Evolutionary conservation across 768 basidiomycete genomes (phyloP).

Genomic region (Panellus pusillus): DNA sequence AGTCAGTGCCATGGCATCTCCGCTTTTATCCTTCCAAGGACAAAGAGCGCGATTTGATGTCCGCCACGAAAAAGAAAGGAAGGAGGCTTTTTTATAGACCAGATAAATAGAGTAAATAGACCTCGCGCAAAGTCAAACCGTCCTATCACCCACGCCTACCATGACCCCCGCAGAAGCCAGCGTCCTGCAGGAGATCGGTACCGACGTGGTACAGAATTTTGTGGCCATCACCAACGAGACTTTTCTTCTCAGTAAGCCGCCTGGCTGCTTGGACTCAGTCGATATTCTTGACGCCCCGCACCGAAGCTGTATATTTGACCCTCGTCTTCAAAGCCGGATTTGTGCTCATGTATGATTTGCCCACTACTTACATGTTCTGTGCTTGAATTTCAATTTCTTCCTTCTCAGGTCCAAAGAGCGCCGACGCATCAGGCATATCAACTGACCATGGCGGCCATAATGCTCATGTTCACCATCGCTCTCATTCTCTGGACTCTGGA

Average conservation of each 20-base stretch:
- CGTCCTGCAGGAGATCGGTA: constrained; percentile 3
- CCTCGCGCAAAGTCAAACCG: too few species aligned
- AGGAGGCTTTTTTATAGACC: too few species aligned
- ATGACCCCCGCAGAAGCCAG: constrained; percentile 15
- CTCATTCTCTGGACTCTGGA: constrained; percentile 15
- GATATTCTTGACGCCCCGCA: background rate
- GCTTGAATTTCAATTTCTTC: background rate
- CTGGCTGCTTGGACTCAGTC: too few species aligned
- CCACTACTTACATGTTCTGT: background rate
- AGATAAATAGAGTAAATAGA: too few species aligned
- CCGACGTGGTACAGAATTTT: constrained; percentile 1
- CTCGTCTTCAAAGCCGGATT: constrained; percentile 7
- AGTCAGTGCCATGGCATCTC: too few species aligned
- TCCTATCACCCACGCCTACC: too few species aligned
- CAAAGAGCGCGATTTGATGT: too few species aligned
- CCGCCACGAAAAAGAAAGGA: too few species aligned
- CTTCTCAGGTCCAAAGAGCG: constrained; percentile 1
- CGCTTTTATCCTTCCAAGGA: too few species aligned
- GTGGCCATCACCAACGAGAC: constrained; percentile 13
- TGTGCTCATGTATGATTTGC: constrained; percentile 6
- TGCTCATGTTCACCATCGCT: constrained; percentile 12
- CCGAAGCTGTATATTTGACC: constrained; percentile 9
- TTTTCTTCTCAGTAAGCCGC: constrained; percentile 5
- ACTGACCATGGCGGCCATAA: background rate
- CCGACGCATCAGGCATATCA: background rate